phyloP scores from a whole-genome alignment of 352 stramenopile species.

The Globisporangium spinosum region DNA sequence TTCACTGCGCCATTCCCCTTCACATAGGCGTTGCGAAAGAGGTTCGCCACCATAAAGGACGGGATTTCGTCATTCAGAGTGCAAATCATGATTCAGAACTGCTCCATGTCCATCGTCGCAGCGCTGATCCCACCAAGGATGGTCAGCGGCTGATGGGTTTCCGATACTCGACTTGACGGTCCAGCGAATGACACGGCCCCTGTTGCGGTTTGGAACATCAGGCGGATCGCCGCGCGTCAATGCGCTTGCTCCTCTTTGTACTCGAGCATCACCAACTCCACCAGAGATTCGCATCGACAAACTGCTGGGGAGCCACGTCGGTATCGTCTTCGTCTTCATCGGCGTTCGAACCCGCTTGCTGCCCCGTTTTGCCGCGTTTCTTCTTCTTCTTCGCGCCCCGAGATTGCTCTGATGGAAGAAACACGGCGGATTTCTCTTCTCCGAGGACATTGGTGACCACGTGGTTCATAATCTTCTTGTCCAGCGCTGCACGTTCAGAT shows the following conservation, averaged over 20 bases:
- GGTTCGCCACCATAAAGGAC: constrained; percentile 48
- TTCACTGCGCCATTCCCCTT: constrained; percentile 73
- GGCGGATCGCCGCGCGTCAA: constrained; percentile 78
- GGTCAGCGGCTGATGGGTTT: neutral
- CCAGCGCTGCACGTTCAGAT: constrained; percentile 41
- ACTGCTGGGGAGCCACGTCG: constrained; percentile 28
- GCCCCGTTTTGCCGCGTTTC: constrained; percentile 1
- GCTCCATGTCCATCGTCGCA: constrained; percentile 86
- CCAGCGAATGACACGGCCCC: neutral
- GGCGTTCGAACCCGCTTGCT: neutral
- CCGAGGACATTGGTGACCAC: constrained; percentile 60
- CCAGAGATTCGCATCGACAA: constrained; percentile 75
- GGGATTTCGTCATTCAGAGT: constrained; percentile 80
- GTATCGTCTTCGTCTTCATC: constrained; percentile 16
- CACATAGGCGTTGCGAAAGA: constrained; percentile 66
- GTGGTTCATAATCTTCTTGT: constrained; percentile 67
- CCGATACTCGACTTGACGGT: neutral
- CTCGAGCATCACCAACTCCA: constrained; percentile 87
- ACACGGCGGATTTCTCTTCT: constrained; percentile 46
- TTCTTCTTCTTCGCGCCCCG: constrained; percentile 12
- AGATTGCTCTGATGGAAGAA: constrained; percentile 29
- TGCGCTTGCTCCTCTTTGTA: constrained; percentile 92
- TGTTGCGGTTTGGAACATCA: constrained; percentile 92
- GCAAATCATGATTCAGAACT: constrained; percentile 86
- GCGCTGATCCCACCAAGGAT: constrained; percentile 6